A percentile compares a stretch with the other conserved stretches of the same genome.
phyloP scores from a whole-genome alignment of 2,329 filamentous ascomycete genomes.

The Raffaelea arxii region DNA sequence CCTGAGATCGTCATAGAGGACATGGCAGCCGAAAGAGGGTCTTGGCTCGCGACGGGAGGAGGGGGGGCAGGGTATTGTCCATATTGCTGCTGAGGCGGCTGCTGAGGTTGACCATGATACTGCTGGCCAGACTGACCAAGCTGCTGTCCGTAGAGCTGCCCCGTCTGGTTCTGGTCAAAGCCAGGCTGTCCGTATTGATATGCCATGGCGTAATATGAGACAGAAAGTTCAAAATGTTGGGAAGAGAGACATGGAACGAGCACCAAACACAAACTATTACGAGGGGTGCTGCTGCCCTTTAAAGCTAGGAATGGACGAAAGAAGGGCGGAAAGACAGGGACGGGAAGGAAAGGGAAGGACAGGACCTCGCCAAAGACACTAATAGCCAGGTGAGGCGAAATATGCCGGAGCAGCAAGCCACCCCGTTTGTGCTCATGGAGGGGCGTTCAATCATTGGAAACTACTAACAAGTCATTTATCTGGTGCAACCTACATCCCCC shows the following conservation, averaged over 20 bases:
- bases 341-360: too few species aligned
- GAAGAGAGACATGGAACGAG: neutral
- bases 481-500: too few species aligned
- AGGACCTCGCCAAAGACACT: too few species aligned
- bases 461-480: too few species aligned
- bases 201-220: slow-evolving; percentile 4
- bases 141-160: neutral
- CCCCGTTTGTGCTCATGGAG: too few species aligned
- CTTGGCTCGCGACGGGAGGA: slow-evolving; percentile 3
- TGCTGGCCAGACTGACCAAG: neutral
- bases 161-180: slow-evolving; percentile 4
- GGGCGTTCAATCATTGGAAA: too few species aligned
- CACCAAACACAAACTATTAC: too few species aligned
- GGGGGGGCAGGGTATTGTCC: neutral
- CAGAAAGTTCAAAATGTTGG: slow-evolving; percentile 1
- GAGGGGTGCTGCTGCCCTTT: too few species aligned
- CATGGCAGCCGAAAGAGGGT: slow-evolving; percentile 8
- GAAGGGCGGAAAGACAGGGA: too few species aligned
- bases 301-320: too few species aligned
- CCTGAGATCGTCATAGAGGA: slow-evolving; percentile 10
- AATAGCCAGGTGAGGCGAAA: too few species aligned
- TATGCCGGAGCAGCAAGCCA: too few species aligned
- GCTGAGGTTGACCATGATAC: neutral
- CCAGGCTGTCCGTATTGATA: slow-evolving; percentile 7
- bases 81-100: neutral